These are phyloP conservation scores for Pleurotus platypus DNA, from an alignment of 768 basidiomycete genomes.

Conservation along the genomic window DNA sequence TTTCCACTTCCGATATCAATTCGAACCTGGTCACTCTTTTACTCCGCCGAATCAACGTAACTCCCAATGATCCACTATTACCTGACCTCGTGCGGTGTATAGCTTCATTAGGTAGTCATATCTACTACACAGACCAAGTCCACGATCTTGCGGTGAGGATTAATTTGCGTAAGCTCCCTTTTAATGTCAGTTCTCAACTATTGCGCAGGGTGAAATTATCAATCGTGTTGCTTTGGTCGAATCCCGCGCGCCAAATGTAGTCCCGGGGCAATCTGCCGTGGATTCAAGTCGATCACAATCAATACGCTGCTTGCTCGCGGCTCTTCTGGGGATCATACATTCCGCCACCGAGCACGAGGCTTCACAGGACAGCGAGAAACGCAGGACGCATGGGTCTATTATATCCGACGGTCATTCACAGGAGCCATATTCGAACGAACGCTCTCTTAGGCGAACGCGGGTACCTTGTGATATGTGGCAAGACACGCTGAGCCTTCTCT, in stretches of 20 bases:
- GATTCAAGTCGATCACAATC: constrained; percentile 53
- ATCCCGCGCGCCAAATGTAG: constrained; percentile 47
- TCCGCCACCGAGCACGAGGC: constrained; percentile 52
- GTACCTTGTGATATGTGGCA: constrained; percentile 88
- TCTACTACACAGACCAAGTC: constrained; percentile 95
- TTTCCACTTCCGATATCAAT: constrained; percentile 87
- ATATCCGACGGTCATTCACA: constrained; percentile 22
- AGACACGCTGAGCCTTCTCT: constrained; percentile 81
- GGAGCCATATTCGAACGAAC: constrained; percentile 25
- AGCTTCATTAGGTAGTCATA: constrained; percentile 81
- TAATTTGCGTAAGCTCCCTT: background rate
- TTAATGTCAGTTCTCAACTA: background rate
- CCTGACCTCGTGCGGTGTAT: constrained; percentile 71
- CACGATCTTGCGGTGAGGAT: constrained; percentile 73
- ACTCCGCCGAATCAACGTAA: constrained; percentile 62
- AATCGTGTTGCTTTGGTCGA: constrained; percentile 71
- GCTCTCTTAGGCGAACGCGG: constrained; percentile 54
- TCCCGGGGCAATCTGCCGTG: constrained; percentile 27
- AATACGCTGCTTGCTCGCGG: constrained; percentile 66
- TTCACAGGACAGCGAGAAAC: constrained; percentile 10
- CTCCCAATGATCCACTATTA: constrained; percentile 63
- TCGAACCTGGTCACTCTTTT: constrained; percentile 74
- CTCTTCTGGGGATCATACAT: constrained; percentile 65
- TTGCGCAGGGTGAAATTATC: constrained; percentile 66
- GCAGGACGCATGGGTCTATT: constrained; percentile 10